Evolutionary conservation across 306 rosid genomes (phyloP), one percentile per base, ranked within the genome.

Genomic region (Benincasa hispida): DNA sequence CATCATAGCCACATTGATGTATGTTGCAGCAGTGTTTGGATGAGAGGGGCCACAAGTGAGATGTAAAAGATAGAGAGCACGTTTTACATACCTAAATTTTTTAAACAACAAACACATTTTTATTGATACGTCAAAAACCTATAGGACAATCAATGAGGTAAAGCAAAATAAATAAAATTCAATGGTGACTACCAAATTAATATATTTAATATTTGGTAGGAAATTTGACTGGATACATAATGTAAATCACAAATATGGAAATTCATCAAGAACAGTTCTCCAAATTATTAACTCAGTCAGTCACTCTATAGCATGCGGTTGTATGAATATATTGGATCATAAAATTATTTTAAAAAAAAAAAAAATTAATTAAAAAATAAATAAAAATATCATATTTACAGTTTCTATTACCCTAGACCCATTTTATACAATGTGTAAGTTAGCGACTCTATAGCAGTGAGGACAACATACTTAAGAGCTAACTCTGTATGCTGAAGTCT

Each of bases 1-100:
- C 99, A 95, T 95, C 99, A 95, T 92, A 79, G 99, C 99, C 85
- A 95, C 96, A 79, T 95, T 95, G 79, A 95, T 95, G 86, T 95
- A 95, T 63, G 99, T 92, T 39, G 99, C 99, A 67, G 99, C 99
- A 79, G 97, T 95, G 85, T 95, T 95, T 72, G 99, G 99, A 87
- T 95, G 99, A 79, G 99, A 95, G 72, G 96, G 92, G 17, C 99
- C 99, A 70, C 99, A 95, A 35, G 99, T 92, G 81, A 95, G 90
- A 83, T 95, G 99, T 82, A 95, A 84, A 82, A 95, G 99, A 84
- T 92, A 95, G 85, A 95, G 82, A 78, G 99, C 99, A 37, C 99
- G 98, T 83, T 90, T 90, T 74, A 95, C 99, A 79, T 95, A 95
- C 89, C 99, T 94, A 84, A 82, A 60, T 21, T 68, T n/a, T 39